These are phyloP conservation scores for Saksenaea vasiformis DNA, from an alignment of 371 early-diverging fungal species.

Conservation along the genomic window DNA sequence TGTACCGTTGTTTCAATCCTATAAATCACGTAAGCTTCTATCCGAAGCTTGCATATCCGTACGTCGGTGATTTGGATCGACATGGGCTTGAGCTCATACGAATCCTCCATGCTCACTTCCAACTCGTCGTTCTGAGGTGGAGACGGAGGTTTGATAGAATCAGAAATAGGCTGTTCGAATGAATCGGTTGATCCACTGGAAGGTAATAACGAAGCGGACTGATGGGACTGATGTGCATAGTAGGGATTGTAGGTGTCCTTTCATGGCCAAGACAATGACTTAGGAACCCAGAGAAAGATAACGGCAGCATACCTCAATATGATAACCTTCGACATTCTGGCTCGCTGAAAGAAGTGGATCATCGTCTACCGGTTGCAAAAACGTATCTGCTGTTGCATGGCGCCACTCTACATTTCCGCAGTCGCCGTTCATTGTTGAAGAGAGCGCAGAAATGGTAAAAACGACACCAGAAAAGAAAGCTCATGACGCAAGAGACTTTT, in stretches of 20 bases:
- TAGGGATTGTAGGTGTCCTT: background rate
- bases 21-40: constrained; percentile 81
- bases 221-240: constrained; percentile 7
- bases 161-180: constrained; percentile 1
- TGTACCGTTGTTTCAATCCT: constrained; percentile 75
- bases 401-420: constrained; percentile 41
- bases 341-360: constrained; percentile 33
- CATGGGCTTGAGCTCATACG: constrained; percentile 27
- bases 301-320: background rate
- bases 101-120: background rate
- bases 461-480: background rate
- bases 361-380: constrained; percentile 29
- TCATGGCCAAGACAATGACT: background rate
- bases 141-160: constrained; percentile 3
- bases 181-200: background rate
- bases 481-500: background rate
- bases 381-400: constrained; percentile 35
- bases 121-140: background rate
- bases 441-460: background rate
- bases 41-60: constrained; percentile 78
- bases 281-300: background rate
- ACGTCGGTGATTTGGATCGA: constrained; percentile 72
- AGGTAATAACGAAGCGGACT: constrained; percentile 1
- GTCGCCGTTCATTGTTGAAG: constrained; percentile 31
- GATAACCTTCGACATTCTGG: background rate